phyloP scores from a whole-genome alignment of 129 eudicot genomes.

The Flaveria brownii region DNA sequence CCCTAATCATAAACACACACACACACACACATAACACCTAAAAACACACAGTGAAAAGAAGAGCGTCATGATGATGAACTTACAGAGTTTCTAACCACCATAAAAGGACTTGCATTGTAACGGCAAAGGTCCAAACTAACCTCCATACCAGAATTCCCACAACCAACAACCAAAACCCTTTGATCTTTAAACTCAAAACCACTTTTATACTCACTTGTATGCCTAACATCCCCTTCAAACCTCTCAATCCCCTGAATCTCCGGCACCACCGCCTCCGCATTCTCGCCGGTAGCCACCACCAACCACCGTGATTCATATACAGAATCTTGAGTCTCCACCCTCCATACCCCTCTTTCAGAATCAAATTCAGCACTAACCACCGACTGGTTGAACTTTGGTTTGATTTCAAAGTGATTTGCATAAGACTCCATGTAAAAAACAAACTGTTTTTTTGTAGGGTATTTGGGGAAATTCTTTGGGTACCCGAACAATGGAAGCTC shows the following conservation, averaged over 20 bases:
- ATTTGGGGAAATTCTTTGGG: slow-evolving; percentile 76
- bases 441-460: slow-evolving; percentile 72
- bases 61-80: slow-evolving; percentile 40
- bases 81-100: slow-evolving; percentile 94
- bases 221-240: slow-evolving; percentile 61
- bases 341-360: slow-evolving; percentile 48
- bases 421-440: slow-evolving; percentile 76
- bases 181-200: slow-evolving; percentile 51
- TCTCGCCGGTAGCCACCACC: slow-evolving; percentile 95
- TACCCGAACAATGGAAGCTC: slow-evolving; percentile 73
- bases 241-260: slow-evolving; percentile 69
- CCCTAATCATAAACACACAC: slow-evolving; percentile 33
- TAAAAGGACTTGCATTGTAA: slow-evolving; percentile 64
- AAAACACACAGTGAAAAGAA: slow-evolving; percentile 30
- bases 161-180: slow-evolving; percentile 82
- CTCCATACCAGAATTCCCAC: slow-evolving; percentile 99
- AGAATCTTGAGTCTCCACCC: slow-evolving; percentile 52
- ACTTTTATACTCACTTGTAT: slow-evolving; percentile 72
- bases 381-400: slow-evolving; percentile 59
- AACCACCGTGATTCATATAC: slow-evolving; percentile 66
- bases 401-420: slow-evolving; percentile 61
- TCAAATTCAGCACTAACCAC: slow-evolving; percentile 64
- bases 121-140: slow-evolving; percentile 90
- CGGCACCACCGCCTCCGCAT: slow-evolving; percentile 83
- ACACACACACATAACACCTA: slow-evolving; percentile 35